These are phyloP conservation scores for Lachnellula willkommii DNA, from an alignment of 2,329 filamentous ascomycete genomes.

Conservation along the genomic window DNA sequence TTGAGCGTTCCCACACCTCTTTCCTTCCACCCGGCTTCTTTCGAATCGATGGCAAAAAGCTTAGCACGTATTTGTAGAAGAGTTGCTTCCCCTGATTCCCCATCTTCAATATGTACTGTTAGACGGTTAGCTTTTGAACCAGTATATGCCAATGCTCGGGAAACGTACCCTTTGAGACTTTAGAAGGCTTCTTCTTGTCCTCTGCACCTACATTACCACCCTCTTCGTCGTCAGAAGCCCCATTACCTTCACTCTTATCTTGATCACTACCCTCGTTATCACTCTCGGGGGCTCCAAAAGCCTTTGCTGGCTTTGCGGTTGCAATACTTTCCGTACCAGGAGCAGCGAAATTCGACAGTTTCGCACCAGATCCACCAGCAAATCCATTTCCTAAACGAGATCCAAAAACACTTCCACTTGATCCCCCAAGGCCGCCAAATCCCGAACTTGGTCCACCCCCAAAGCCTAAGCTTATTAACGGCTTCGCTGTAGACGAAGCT, in stretches of 20 bases:
- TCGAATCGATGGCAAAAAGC: conserved; percentile 69
- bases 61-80: conserved; percentile 74
- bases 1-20: conserved; percentile 79
- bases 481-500: conserved; percentile 31
- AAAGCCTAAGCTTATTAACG: conserved; percentile 30
- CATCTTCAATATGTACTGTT: conserved; percentile 69
- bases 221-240: conserved; percentile 40
- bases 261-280: conserved; percentile 51
- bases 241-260: conserved; percentile 38
- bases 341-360: conserved; percentile 66
- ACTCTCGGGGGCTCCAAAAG: conserved; percentile 72
- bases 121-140: conserved; percentile 17
- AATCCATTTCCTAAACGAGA: conserved; percentile 39
- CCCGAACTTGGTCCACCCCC: conserved; percentile 31
- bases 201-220: conserved; percentile 48
- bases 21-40: conserved; percentile 72
- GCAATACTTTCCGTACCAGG: conserved; percentile 45
- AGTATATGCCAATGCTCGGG: background rate
- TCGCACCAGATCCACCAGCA: conserved; percentile 35
- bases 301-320: conserved; percentile 56
- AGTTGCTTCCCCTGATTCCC: conserved; percentile 77
- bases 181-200: conserved; percentile 57
- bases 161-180: conserved; percentile 63
- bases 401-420: conserved; percentile 38
- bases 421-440: conserved; percentile 34